Evolutionary conservation across 306 rosid genomes (phyloP).

Genomic region (Rosa lucieae): DNA sequence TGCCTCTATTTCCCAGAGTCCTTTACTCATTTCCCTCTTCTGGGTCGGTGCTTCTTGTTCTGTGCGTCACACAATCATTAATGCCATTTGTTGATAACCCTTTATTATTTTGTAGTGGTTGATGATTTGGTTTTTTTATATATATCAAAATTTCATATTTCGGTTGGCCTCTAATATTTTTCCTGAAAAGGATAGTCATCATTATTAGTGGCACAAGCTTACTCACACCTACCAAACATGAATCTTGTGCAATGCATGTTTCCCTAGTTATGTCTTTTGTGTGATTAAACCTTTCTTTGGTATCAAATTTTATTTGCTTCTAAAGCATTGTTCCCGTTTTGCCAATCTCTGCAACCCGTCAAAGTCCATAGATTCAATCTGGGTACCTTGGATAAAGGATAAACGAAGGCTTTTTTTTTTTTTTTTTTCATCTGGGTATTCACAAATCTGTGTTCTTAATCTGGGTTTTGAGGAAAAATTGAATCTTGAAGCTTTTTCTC

Average conservation of each 20-base stretch:
- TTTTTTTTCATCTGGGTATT: constrained; percentile 6
- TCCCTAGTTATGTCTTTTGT: constrained; percentile 23
- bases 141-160: constrained; percentile 4
- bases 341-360: constrained; percentile 10
- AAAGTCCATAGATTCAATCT: constrained; percentile 32
- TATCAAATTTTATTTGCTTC: constrained; percentile 23
- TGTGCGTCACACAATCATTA: constrained; percentile 17
- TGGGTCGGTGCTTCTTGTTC: constrained; percentile 37
- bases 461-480: constrained; percentile 21
- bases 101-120: constrained; percentile 11
- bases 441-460: not conserved
- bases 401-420: constrained; percentile 9
- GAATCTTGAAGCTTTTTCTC: constrained; percentile 11
- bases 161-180: constrained; percentile 30
- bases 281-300: constrained; percentile 34
- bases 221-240: constrained; percentile 31
- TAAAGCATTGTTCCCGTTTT: constrained; percentile 11
- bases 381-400: not conserved
- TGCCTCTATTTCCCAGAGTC: constrained; percentile 17
- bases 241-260: constrained; percentile 26
- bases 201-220: constrained; percentile 14
- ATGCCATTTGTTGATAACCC: constrained; percentile 18
- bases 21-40: constrained; percentile 32
- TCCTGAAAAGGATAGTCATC: constrained; percentile 8
- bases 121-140: constrained; percentile 15